A percentile compares a stretch with the other conserved stretches of the same genome.
Evolutionary conservation across 148 eudicot genomes (phyloP).

Genomic region (Polygonum aviculare): DNA sequence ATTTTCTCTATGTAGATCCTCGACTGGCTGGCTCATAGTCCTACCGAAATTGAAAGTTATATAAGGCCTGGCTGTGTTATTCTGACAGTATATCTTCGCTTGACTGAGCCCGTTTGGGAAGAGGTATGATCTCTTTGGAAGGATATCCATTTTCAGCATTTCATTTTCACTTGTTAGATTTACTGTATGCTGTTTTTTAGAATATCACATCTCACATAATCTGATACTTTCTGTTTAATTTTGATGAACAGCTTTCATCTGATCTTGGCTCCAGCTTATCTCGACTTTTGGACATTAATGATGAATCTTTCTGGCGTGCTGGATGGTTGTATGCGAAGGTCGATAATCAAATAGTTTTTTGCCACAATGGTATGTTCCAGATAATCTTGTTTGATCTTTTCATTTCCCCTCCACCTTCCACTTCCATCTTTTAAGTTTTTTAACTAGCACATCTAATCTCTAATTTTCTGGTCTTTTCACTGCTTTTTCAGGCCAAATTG

Average conservation of each 20-base stretch:
- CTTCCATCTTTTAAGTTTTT: background rate
- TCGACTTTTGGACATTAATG: constrained; percentile 47
- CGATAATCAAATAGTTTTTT: constrained; percentile 50
- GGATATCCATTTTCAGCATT: background rate
- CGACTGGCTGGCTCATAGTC: constrained; percentile 81
- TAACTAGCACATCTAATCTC: background rate
- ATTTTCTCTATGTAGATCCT: constrained; percentile 31
- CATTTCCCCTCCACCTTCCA: background rate
- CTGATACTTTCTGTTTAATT: constrained; percentile 1
- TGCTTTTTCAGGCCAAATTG: constrained; percentile 48
- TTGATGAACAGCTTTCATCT: constrained; percentile 38
- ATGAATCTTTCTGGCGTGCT: constrained; percentile 67
- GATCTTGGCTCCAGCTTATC: constrained; percentile 53
- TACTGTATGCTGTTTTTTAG: background rate
- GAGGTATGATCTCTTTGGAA: constrained; percentile 33
- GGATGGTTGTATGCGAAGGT: constrained; percentile 83
- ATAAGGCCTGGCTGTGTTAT: constrained; percentile 93
- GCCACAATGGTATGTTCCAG: constrained; percentile 50
- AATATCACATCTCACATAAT: background rate
- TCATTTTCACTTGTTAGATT: background rate
- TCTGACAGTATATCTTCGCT: constrained; percentile 54
- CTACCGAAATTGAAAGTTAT: constrained; percentile 87
- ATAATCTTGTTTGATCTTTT: background rate
- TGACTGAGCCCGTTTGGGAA: constrained; percentile 63
- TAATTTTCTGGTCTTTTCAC: background rate